Base-by-base conservation (phyloP, 163 green algal species). In the Chlamydomonas reinhardtii region DNA sequence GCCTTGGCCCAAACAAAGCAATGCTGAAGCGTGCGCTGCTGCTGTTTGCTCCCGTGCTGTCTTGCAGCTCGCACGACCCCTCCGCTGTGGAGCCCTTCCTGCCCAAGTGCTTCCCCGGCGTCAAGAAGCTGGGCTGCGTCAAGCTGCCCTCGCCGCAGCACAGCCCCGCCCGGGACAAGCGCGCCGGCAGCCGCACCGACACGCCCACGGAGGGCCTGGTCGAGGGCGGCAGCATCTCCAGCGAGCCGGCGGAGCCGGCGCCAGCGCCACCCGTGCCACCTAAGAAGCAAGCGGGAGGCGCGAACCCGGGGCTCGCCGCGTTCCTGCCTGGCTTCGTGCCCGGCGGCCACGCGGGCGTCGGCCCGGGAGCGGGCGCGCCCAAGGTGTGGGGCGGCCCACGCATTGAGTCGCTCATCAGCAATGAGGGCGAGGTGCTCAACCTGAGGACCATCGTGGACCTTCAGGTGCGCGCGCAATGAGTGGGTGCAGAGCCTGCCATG, bases 51-150 rank as follows among this genome's bases (percentile, higher is more conserved):
- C 59, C n/a, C n/a, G n/a, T 65, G 19, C 56, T n/a, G 17, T 66
- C 5, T 54, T 24, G 31, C 78, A 85, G 78, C 48, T 77, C 78
- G 65, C 78, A 85, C 68, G 84, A 92, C 69, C 88, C 84, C 39
- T 35, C 52, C 8, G 61, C 84, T 24, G 84, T 92, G 37, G 88
- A 92, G 84, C 78, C 84, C 4, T 92, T 86, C 74, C 74, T 92
- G 65, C 68, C 74, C 64, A 82, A 85, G 39, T 92, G 88, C 88
- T 92, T 92, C 56, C 82, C 73, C 16, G 82, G 80, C 11, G 70
- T 86, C n/a, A 59, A 34, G 24, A 71, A 39, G 20, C 54, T 86
- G 16, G 78, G 78, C 66, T 72, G 52, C 32, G 52, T 85, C 15
- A 54, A 32, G n/a, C 27, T 31, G 75, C 24, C n/a, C 22, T 35